These are phyloP conservation scores for Plenodomus tracheiphilus DNA, from an alignment of 2,329 filamentous ascomycete genomes.

Conservation along the genomic window DNA sequence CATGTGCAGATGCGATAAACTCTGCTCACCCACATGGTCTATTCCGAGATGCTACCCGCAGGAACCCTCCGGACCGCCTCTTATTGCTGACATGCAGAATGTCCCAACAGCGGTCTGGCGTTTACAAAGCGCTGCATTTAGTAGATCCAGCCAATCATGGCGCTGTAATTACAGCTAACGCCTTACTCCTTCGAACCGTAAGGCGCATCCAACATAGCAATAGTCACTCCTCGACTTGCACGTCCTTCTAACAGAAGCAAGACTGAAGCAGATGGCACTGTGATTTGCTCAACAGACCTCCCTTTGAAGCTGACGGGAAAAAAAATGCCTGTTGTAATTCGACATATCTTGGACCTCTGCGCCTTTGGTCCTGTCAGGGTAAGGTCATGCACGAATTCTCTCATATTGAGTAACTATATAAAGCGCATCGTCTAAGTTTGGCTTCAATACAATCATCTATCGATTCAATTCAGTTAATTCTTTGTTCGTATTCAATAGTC, in stretches of 20 bases:
- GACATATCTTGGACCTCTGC: conserved; percentile 8
- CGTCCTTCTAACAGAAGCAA: not conserved
- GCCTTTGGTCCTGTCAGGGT: conserved; percentile 5
- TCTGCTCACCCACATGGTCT: not conserved
- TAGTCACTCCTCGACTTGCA: not conserved
- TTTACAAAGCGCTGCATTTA: conserved; percentile 16
- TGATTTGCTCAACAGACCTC: not conserved
- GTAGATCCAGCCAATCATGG: conserved; percentile 10
- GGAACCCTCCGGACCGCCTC: no score
- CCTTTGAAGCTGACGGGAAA: conserved; percentile 3
- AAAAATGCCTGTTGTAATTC: not conserved
- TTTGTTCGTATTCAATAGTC: no score
- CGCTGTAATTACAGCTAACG: not conserved
- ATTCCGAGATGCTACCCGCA: not conserved
- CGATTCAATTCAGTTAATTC: no score
- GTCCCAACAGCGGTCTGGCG: conserved; percentile 2
- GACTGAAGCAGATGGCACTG: not conserved
- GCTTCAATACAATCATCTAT: no score
- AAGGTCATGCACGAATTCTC: not conserved
- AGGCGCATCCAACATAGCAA: not conserved
- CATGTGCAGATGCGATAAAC: not conserved
- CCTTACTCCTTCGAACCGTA: not conserved
- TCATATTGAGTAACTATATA: not conserved
- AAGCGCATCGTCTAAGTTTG: not conserved
- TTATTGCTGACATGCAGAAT: not conserved